phyloP scores from a whole-genome alignment of 1,284 basidiomycete species.

The Tausonia pullulans region DNA sequence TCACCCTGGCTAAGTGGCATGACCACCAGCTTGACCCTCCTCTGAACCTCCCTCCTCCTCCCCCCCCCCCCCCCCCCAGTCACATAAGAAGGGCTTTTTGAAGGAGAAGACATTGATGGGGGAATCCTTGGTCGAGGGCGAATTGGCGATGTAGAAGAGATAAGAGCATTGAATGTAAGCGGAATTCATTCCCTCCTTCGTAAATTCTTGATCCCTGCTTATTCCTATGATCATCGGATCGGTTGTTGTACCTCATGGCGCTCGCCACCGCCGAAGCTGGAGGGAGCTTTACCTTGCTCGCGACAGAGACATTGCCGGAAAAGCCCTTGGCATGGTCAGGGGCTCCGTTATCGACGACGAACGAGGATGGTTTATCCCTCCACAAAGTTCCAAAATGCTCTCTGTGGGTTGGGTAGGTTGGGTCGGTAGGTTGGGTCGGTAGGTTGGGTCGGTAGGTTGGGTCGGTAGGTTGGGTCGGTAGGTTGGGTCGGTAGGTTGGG shows the following conservation, averaged over 20 bases:
- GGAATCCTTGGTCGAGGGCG: too few species aligned
- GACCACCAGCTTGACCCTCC: slow-evolving; percentile 23
- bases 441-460: too few species aligned
- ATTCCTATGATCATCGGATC: slow-evolving; percentile 37
- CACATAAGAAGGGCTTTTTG: too few species aligned
- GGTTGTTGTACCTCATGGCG: slow-evolving; percentile 34
- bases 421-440: too few species aligned
- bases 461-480: too few species aligned
- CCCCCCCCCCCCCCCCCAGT: neutral
- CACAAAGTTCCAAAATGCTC: slow-evolving; percentile 21
- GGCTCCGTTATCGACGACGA: slow-evolving; percentile 25
- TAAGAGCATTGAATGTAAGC: too few species aligned
- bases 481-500: too few species aligned
- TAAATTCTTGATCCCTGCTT: slow-evolving; percentile 25
- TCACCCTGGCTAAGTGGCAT: slow-evolving; percentile 27
- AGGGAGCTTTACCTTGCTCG: slow-evolving; percentile 26
- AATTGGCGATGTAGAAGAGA: too few species aligned
- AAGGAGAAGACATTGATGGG: too few species aligned
- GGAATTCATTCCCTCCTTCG: slow-evolving; percentile 3
- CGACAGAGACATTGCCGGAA: slow-evolving; percentile 8
- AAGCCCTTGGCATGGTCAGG: slow-evolving; percentile 24
- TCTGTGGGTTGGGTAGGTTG: too few species aligned
- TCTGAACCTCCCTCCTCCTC: neutral
- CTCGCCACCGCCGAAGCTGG: slow-evolving; percentile 27
- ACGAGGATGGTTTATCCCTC: slow-evolving; percentile 29